Conservation (phyloP, 1,284 basidiomycete genomes). For the Trametes hirsuta region DNA sequence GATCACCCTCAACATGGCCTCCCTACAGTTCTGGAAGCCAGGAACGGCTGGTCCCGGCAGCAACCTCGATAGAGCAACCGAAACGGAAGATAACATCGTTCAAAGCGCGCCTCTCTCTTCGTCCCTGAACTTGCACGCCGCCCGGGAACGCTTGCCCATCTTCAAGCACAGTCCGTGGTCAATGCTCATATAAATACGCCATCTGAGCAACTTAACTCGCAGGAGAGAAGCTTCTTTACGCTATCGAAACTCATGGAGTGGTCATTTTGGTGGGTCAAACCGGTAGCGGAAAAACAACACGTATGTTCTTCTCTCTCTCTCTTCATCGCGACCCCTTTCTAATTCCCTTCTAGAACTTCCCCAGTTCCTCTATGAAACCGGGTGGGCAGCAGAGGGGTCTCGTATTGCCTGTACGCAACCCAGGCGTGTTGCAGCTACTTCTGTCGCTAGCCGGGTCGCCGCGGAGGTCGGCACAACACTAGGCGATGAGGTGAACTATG, state of each 20-base stretch:
- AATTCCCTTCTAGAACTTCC: constrained; percentile 73
- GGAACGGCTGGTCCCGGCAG: constrained; percentile 88
- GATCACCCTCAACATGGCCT: constrained; percentile 33
- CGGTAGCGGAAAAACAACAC: constrained; percentile 97
- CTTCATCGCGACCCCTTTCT: neutral
- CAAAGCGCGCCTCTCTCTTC: constrained; percentile 64
- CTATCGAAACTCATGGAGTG: constrained; percentile 83
- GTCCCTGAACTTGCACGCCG: constrained; percentile 67
- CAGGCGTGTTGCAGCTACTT: constrained; percentile 92
- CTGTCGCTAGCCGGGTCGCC: constrained; percentile 89
- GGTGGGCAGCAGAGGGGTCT: constrained; percentile 82
- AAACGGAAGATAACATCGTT: constrained; percentile 72
- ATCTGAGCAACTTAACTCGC: neutral
- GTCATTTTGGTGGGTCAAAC: constrained; percentile 94
- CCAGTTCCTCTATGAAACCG: constrained; percentile 90
- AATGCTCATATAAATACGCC: neutral
- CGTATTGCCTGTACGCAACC: constrained; percentile 94
- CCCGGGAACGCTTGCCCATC: constrained; percentile 85
- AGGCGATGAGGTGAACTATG: constrained; percentile 79
- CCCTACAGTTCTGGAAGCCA: constrained; percentile 78
- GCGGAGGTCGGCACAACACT: constrained; percentile 85
- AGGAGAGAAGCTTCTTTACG: constrained; percentile 83
- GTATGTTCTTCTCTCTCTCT: constrained; percentile 47
- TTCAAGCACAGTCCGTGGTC: constrained; percentile 71
- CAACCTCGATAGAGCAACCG: constrained; percentile 81